Evolutionary conservation across 768 basidiomycete species (phyloP).

Genomic region (Infundibulicybe gibba): DNA sequence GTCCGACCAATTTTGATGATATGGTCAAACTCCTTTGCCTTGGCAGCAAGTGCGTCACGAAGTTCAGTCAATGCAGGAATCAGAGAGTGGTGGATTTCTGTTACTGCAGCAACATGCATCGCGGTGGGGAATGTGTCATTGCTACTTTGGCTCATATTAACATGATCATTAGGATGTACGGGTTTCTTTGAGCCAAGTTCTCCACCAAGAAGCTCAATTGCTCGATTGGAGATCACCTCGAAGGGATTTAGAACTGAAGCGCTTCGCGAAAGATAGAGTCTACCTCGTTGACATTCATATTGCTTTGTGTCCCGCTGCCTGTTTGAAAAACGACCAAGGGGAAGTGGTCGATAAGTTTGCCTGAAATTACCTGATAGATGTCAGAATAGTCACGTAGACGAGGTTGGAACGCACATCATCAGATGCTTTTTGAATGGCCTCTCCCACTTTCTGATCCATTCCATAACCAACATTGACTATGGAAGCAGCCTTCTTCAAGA

Average conservation of each 20-base stretch:
- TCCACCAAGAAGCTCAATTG: slow-evolving; percentile 95
- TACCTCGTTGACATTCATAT: slow-evolving; percentile 99
- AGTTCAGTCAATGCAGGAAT: slow-evolving; percentile 86
- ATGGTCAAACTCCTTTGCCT: slow-evolving; percentile 77
- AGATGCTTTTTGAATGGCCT: slow-evolving; percentile 89
- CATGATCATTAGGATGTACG: slow-evolving; percentile 99
- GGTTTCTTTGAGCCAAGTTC: slow-evolving; percentile 94
- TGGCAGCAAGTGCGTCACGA: slow-evolving; percentile 78
- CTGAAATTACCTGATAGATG: slow-evolving; percentile 80
- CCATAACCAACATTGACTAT: slow-evolving; percentile 89
- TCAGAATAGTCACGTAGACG: not conserved
- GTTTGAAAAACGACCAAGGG: slow-evolving; percentile 99
- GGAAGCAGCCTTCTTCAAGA: slow-evolving; percentile 95
- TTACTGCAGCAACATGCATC: slow-evolving; percentile 97
- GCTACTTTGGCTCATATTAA: slow-evolving; percentile 98
- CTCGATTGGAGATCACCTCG: slow-evolving; percentile 96
- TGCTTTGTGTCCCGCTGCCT: slow-evolving; percentile 97
- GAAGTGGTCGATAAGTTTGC: slow-evolving; percentile 92
- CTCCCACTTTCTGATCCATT: slow-evolving; percentile 80
- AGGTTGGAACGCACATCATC: slow-evolving; percentile 67
- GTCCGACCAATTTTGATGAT: slow-evolving; percentile 99
- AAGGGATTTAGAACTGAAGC: not conserved
- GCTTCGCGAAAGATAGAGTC: not conserved
- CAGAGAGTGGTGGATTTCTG: slow-evolving; percentile 75
- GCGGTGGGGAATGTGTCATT: slow-evolving; percentile 99